phyloP scores from a whole-genome alignment of 345 rosid genomes.

The Dimocarpus longan region DNA sequence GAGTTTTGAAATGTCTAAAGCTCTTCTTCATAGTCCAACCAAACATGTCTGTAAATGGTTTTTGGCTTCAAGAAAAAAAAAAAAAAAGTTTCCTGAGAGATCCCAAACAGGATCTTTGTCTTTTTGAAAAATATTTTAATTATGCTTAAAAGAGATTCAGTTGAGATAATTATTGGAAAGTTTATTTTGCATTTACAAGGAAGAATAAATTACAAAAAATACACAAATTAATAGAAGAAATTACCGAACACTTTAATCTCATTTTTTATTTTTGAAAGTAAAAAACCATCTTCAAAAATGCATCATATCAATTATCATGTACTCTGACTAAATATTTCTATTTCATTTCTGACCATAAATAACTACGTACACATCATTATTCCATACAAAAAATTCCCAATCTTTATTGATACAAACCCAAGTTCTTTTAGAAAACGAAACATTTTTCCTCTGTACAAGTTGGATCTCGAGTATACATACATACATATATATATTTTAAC shows the following conservation, averaged over 20 bases:
- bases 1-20: no score
- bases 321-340: neutral
- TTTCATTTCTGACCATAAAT: neutral
- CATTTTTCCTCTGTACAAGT: neutral
- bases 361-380: neutral
- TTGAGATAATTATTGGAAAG: neutral
- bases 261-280: no score
- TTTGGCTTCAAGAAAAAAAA: no score
- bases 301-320: neutral
- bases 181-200: neutral
- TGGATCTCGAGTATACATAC: constrained; percentile 11
- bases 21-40: no score
- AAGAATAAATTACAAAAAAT: neutral
- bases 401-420: neutral
- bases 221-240: no score
- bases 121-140: no score
- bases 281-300: no score
- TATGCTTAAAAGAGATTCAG: neutral
- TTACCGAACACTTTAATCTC: neutral
- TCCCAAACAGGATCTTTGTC: no score
- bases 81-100: no score
- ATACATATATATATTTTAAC: neutral
- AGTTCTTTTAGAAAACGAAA: neutral
- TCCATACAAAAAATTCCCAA: neutral
- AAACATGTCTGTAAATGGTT: no score